A percentile compares a stretch with the other conserved stretches of the same genome.
Conservation (phyloP, 371 early-diverging fungal species). For the Mortierella sp. region DNA sequence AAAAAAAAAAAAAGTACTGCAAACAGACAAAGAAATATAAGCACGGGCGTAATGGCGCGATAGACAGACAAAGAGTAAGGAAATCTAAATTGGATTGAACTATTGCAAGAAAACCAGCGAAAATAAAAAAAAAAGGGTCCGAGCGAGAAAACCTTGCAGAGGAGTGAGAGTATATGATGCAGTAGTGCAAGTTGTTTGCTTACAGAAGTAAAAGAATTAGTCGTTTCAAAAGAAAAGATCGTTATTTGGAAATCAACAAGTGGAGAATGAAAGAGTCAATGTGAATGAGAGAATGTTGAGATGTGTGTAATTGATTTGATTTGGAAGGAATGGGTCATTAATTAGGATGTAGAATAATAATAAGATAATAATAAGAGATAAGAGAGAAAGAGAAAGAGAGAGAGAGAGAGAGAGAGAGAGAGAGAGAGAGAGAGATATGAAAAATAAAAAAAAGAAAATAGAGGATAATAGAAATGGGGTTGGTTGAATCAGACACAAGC, state of each 20-base stretch:
- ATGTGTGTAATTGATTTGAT: not conserved
- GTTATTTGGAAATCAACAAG: not conserved
- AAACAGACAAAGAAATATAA: not conserved
- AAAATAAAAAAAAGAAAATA: not conserved
- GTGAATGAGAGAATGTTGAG: not conserved
- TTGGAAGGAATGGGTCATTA: not conserved
- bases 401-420: constrained; percentile 6
- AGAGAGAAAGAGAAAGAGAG: not conserved
- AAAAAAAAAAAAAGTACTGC: not conserved
- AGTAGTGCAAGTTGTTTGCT: not conserved
- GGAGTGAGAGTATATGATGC: not conserved
- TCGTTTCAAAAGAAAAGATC: not conserved
- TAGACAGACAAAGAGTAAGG: not conserved
- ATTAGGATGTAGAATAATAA: not conserved
- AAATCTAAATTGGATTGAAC: too few relatives aligned
- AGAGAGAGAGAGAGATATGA: not conserved
- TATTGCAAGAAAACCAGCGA: too few relatives aligned
- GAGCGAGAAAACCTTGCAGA: constrained; percentile 1
- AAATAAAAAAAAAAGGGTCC: constrained; percentile 1
- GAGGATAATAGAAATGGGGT: too few relatives aligned
- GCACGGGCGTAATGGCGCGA: not conserved
- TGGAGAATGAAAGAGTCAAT: not conserved
- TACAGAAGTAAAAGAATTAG: not conserved
- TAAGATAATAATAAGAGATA: not conserved
- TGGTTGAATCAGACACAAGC: not conserved